A percentile compares a stretch with the other conserved stretches of the same genome.
These are phyloP conservation scores for Mucor piriformis DNA, from an alignment of 371 early-diverging fungal genomes.

Conservation along the genomic window DNA sequence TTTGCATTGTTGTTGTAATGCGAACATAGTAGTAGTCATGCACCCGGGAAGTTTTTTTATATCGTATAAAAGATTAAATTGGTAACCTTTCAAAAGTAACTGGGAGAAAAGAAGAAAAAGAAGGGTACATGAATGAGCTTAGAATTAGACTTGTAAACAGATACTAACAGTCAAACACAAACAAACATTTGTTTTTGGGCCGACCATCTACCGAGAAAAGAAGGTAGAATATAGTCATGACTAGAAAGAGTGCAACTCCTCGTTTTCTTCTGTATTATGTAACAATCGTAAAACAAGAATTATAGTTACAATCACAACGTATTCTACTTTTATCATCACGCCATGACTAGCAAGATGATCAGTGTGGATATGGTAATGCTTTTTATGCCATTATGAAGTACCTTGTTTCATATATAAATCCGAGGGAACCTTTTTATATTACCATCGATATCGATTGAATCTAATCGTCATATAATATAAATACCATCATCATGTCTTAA, in stretches of 20 bases:
- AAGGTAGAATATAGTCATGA: background rate
- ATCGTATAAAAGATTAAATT: background rate
- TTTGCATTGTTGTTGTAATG: constrained; percentile 9
- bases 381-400: background rate
- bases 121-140: constrained; percentile 3
- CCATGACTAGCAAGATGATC: background rate
- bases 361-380: background rate
- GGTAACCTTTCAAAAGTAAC: constrained; percentile 18
- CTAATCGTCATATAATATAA: background rate
- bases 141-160: background rate
- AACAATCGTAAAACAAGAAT: background rate
- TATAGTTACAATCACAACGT: background rate
- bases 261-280: background rate
- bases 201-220: constrained; percentile 12
- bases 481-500: too few species aligned
- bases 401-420: background rate
- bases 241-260: background rate
- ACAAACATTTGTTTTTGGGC: background rate
- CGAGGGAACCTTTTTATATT: background rate
- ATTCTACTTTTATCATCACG: background rate
- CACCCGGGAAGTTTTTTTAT: constrained; percentile 7
- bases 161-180: background rate
- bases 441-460: background rate
- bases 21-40: constrained; percentile 1
- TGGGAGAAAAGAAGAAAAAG: background rate